Evolutionary conservation across 768 basidiomycete genomes (phyloP), one percentile per base, ranked within the genome.

Genomic region (Tricholoma hemisulphureum): DNA sequence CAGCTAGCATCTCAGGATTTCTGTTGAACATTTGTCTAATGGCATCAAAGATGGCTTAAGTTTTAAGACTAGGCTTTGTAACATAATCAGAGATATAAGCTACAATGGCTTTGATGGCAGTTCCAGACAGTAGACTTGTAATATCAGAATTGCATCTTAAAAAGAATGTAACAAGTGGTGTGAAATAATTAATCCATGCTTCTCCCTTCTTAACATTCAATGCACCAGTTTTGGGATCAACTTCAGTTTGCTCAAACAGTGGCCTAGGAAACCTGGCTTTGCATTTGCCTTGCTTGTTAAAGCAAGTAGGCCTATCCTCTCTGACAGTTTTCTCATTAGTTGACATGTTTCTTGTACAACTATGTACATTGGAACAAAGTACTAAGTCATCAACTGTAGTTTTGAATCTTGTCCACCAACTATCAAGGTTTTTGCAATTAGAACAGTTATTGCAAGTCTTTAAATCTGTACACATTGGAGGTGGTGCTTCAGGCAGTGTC

Each of bases 221-320:
- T 43, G 20, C 41, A 21, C 37, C 37, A 39, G 37, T 23, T 69
- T 0, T 77, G 8, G 37, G 37, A 39, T 39, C 37, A 39, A 39
- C 41, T 23, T 43, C 41, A 8, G 41, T 43, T 23, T 43, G 41
- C 3, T 43, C 41, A 43, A 21, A 43, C 20, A 43, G 10, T 21
- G 21, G 41, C 23, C 41, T 43, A 10, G 41, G 21, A 43, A 43
- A 43, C 23, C 41, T 43, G 20, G 41, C 41, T 23, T 43, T 43
- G 41, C 41, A 43, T 43, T 43, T 43, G 6, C 37, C 37, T 39
- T 39, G 37, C n/a, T n/a, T 39, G 37, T 67, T 63, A 77, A 78
- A 21, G 20, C 41, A 43, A 2, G 41, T 43, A 21, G 41, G 41
- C 23, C 9, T 43, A n/a, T 21, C 20, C 20, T 39, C 20, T 39